Evolutionary conservation across 306 rosid genomes (phyloP), one percentile per base, ranked within the genome.

Genomic region (Lagenaria siceraria): DNA sequence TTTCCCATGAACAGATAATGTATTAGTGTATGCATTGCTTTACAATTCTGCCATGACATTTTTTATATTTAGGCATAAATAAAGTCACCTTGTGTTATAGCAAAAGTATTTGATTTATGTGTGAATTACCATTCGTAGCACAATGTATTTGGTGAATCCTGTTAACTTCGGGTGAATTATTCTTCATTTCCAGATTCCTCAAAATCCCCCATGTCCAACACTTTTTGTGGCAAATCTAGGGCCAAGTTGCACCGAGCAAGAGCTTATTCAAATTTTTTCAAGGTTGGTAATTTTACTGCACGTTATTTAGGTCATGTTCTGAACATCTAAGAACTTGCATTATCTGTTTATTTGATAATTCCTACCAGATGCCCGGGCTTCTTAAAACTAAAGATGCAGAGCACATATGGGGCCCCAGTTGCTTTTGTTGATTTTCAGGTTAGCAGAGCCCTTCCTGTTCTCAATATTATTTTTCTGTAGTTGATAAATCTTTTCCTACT

Each of bases 381-480:
- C 81, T 76, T 92, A 84, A 90, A 95, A 85, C 83, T 95, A 84
- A 92, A 95, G 90, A 88, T 95, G 91, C 99, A 95, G 83, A 79
- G 92, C 88, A 90, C 99, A 5, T 95, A 88, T 61, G 99, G 99
- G 65, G 85, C 97, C 77, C 97, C 97, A 15, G 99, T 95, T 60
- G 96, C 97, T 77, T 95, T 95, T 84, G 97, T 90, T 81, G 98
- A 95, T 83, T 92, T 95, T 88, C 90, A 92, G 97, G 98, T 94
- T n/a, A 22, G 70, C 38, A 18, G 38, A 24, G 51, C 58, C 52
- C 78, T 75, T 27, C 53, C 52, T 69, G 49, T 18, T 71, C 48
- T 54, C 35, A 14, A 53, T 10, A 3, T 22, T 54, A 18, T 33
- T 53, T 21, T 19, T 25, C 40, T 46, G 14, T 51, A 17, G 60